A percentile compares a stretch with the other conserved stretches of the same genome.
Conservation (phyloP, 2,329 filamentous ascomycete genomes). For the Whalleya microplaca region DNA sequence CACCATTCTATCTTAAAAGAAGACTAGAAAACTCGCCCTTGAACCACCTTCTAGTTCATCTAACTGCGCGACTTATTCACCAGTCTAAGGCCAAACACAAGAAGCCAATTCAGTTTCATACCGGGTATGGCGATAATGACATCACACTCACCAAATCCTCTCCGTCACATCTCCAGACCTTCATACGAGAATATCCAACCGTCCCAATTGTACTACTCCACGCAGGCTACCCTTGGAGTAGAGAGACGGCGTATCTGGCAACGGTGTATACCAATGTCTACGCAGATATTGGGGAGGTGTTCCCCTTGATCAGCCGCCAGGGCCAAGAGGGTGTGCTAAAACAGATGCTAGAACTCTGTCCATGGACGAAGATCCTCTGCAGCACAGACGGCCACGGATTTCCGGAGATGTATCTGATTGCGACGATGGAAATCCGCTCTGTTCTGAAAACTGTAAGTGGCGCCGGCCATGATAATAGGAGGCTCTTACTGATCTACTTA, state of each 20-base stretch:
- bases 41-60: slow-evolving; percentile 71
- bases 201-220: slow-evolving; percentile 80
- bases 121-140: slow-evolving; percentile 80
- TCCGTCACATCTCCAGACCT: slow-evolving; percentile 72
- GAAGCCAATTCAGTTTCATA: slow-evolving; percentile 85
- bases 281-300: slow-evolving; percentile 81
- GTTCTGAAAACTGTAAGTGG: slow-evolving; percentile 65
- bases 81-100: slow-evolving; percentile 47
- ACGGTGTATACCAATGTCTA: slow-evolving; percentile 79
- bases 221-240: slow-evolving; percentile 79
- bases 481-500: slow-evolving; percentile 35
- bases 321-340: slow-evolving; percentile 73
- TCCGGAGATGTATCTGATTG: slow-evolving; percentile 76
- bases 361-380: slow-evolving; percentile 76
- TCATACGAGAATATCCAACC: slow-evolving; percentile 70
- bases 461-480: neutral
- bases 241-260: slow-evolving; percentile 78
- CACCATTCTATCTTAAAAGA: slow-evolving; percentile 40
- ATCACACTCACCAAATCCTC: slow-evolving; percentile 72
- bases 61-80: slow-evolving; percentile 62
- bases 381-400: slow-evolving; percentile 81
- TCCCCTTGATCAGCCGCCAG: slow-evolving; percentile 75
- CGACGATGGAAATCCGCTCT: slow-evolving; percentile 72
- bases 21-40: slow-evolving; percentile 66
- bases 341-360: slow-evolving; percentile 75